Base-by-base conservation (phyloP, 306 rosid species). In the Acacia confusa region DNA sequence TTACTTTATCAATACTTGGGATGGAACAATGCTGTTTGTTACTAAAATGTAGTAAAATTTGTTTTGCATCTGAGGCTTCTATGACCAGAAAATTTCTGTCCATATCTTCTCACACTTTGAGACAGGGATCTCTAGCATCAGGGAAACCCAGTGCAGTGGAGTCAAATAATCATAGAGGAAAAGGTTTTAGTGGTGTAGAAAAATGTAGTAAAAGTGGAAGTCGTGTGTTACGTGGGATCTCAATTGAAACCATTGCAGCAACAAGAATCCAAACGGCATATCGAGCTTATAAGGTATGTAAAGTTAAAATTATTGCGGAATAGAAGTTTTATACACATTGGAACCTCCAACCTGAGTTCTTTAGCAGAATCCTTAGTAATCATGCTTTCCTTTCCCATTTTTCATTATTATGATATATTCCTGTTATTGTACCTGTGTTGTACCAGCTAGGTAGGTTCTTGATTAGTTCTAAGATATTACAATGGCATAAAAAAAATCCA, bases 231-330 rank as follows among this genome's bases (percentile, higher is more conserved):
- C 79, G 76, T 73, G 81, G 81, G 73, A 76, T 86, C 81, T 84
- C 92, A 75, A 65, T 85, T 81, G 97, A 90, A 85, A 87, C 82
- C 27, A 78, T 84, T 32, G 94, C 97, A 32, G 97, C 97, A 77
- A 90, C 78, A 67, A 85, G 86, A 78, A 93, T 93, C 70, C 97
- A 93, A 65, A 88, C 92, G 10, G 93, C 91, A 74, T 88, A 88
- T 80, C 94, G 97, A 4, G 97, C 92, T 60, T 85, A 86, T 78
- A 60, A 76, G 86, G 97, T 93, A 84, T 73, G 85, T 44, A 55
- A 12, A 72, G 57, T 82, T 82, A 41, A 45, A 57, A 38, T 30
- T 52, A 76, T 19, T 84, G 60, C 38, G 4, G 43, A 22, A 20
- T 28, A 47, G 64, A 72, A 72, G 78, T 40, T 36, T 41, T 69